Evolutionary conservation across 352 stramenopile species (phyloP), one percentile per base, ranked within the genome.

Genomic region (Phytophthora ramorum): DNA sequence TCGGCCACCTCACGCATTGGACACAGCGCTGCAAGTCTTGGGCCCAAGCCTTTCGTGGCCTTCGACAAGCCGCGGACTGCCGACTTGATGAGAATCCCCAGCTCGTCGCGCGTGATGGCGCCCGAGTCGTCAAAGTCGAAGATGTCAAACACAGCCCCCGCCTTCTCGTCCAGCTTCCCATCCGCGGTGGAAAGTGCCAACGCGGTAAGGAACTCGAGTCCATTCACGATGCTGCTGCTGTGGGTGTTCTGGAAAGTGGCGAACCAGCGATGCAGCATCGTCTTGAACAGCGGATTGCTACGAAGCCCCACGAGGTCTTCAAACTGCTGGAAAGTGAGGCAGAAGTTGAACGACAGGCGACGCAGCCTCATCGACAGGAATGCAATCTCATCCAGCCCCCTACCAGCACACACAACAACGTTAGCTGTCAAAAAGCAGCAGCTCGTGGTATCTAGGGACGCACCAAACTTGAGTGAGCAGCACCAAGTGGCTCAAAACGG

Each of bases 111-210:
- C n/a, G 85, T 93, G 60, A 93, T 87, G 46, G 75, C 60, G 7
- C 76, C 66, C 8, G 81, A 90, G 20, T 78, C 67, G 58, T 93
- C 81, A 62, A 93, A 93, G 66, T 93, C 85, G 38, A 93, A 93
- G 17, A 90, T 72, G 48, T 90, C 83, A 30, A 93, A 93, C 0
- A 91, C 70, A n/a, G 77, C 72, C 16, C 67, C 66, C 7, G 79
- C 71, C 26, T 91, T 91, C 62, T 91, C 82, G 4, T 76, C 58
- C 6, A 90, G 53, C 37, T 83, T 85, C 41, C 82, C 81, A n/a
- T 87, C 78, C 1, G 60, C 55, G 10, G 62, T 71, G 26, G 78
- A 75, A 35, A 93, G 59, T 10, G 85, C 78, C 20, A 93, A 67
- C 5, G 82, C 81, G 12, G 79, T 79, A 28, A 93, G 70, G 8